Base-by-base conservation (phyloP, 179 eudicot genomes). In the Drosera spatulata region DNA sequence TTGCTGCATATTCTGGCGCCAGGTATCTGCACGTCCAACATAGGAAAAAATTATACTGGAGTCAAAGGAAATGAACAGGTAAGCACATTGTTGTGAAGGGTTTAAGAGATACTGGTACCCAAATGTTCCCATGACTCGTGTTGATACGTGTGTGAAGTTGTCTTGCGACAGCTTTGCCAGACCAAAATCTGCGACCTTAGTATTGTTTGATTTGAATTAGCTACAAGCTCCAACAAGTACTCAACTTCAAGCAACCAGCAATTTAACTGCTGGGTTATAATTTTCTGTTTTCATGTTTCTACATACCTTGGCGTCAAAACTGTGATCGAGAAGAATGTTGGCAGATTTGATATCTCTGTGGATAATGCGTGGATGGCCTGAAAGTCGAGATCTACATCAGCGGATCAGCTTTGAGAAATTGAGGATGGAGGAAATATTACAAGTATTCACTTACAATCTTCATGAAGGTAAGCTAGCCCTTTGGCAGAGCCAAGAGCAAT, bases 121-220 rank as follows among this genome's bases (percentile, higher is more conserved):
- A 49, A 86, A 81, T 60, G 97, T 93, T 64, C 97, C 99, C 99
- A 89, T 89, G 66, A 93, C 95, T 62, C 95, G 73, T 7, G 95
- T 86, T 56, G 99, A 93, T 66, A 93, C 72, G 61, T 89, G 97
- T 64, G 99, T 93, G 61, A 81, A 68, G 53, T 63, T 74, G 70
- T 86, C 97, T 62, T 95, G 81, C 59, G 94, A 53, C 50, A 89
- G 64, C 77, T 83, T 93, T 55, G 99, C 99, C 47, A 89, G 94
- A 65, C 99, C 99, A 81, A 93, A 93, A 73, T 93, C 99, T 45
- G 97, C 95, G 75, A 93, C 96, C 99, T 93, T 80, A 55, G 66
- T 39, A 51, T 48, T 22, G 57, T 22, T 22, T 22, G 33, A 22
- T 22, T 22, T 22, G 33, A 22, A 22, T 22, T 22, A 22, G 33